Evolutionary conservation across 345 rosid species (phyloP), one percentile per base, ranked within the genome.

Genomic region (Salix viminalis): DNA sequence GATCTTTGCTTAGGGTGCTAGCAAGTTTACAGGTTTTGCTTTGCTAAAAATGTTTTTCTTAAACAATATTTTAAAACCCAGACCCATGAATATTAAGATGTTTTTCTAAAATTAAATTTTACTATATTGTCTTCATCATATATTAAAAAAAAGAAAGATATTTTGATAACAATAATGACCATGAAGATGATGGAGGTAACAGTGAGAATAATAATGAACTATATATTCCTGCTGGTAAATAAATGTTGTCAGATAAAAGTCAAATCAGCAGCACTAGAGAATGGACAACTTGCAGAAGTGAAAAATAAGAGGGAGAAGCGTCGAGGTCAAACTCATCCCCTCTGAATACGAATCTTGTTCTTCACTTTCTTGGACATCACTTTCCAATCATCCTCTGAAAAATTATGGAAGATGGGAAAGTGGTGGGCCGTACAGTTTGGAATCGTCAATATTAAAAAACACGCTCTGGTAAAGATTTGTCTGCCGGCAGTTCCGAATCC

Each of bases 401-500:
- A 39, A 56, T n/a, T n/a, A 19, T 58, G 39, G n/a, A n/a, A 41
- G 44, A 10, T 4, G 48, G 50, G 65, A 15, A 28, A 21, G 67
- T 12, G 16, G 32, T 30, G 21, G 21, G 39, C 34, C 9, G 65
- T 1, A 66, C 48, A 41, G 24, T 52, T 65, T 50, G 39, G 52
- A 24, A 42, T 48, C 23, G 5, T 23, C 18, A 23, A 39, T 16
- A 18, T 76, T 75, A 87, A 70, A 83, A 83, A 7, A 75, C 18
- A 3, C 36, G 81, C 69, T 71, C 78, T 48, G 78, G 85, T 34
- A 64, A 48, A 2, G 77, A 44, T 73, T 72, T 76, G 69, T 80
- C 88, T 0, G 80, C 80, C 5, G 86, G 83, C 71, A 86, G 78
- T 36, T 88, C 91, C 88, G 76, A 6, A 88, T 81, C 23, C 87